Conservation (phyloP, 2,329 filamentous ascomycete species). For the Malbranchea zuffiana region DNA sequence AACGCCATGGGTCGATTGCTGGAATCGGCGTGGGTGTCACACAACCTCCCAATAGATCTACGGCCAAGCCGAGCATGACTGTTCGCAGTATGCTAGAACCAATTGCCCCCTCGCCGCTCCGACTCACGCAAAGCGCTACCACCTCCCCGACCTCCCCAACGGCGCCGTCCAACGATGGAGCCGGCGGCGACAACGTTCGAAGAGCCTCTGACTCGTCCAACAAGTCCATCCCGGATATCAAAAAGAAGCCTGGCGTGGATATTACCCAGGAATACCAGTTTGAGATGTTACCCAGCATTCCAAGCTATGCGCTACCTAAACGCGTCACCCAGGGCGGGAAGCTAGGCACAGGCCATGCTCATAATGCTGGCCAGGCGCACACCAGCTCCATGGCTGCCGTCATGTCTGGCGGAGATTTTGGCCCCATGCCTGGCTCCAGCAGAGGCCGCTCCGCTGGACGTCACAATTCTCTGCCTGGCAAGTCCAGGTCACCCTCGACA, state of each 20-base stretch:
- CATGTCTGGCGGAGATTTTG: constrained; percentile 32
- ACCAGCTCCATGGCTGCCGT: constrained; percentile 39
- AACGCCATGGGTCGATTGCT: constrained; percentile 30
- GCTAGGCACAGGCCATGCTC: constrained; percentile 19
- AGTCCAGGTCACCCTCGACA: constrained; percentile 24
- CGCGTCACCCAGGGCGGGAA: constrained; percentile 35
- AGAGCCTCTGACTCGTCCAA: constrained; percentile 25
- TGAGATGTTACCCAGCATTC: constrained; percentile 37
- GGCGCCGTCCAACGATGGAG: constrained; percentile 21
- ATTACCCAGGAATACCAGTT: constrained; percentile 32
- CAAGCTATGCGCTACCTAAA: constrained; percentile 32
- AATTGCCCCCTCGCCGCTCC: constrained; percentile 24
- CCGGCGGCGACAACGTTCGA: constrained; percentile 27
- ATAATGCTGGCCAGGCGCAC: constrained; percentile 17
- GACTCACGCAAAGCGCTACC: constrained; percentile 23
- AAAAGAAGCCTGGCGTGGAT: constrained; percentile 19
- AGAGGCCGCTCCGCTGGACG: constrained; percentile 29
- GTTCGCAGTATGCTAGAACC: constrained; percentile 31
- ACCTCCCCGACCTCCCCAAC: constrained; percentile 26
- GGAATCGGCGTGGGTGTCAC: constrained; percentile 29
- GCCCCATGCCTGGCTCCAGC: constrained; percentile 25
- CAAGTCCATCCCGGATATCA: constrained; percentile 17
- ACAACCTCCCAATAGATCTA: constrained; percentile 19
- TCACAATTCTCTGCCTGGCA: constrained; percentile 31
- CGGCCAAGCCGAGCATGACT: constrained; percentile 10